phyloP scores from a whole-genome alignment of 2,329 filamentous ascomycete species.

The Fusarium odoratissimum region DNA sequence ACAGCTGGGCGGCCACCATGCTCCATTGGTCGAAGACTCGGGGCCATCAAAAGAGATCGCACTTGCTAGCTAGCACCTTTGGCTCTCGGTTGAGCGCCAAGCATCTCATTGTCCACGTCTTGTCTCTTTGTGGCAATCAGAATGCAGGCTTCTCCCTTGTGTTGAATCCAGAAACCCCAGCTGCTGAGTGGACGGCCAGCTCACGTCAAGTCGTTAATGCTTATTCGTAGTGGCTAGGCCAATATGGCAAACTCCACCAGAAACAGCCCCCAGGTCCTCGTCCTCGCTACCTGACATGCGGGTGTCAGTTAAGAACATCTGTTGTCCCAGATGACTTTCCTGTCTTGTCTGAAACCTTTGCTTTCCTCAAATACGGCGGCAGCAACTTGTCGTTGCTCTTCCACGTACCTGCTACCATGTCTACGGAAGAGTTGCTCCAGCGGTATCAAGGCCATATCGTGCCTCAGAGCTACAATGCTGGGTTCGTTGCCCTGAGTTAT shows the following conservation, averaged over 20 bases:
- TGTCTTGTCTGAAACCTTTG: not conserved
- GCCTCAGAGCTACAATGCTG: slow-evolving; percentile 63
- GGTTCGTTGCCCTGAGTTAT: slow-evolving; percentile 78
- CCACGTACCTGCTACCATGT: slow-evolving; percentile 33
- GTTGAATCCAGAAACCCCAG: slow-evolving; percentile 14
- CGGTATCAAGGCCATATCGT: slow-evolving; percentile 60
- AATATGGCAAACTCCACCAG: slow-evolving; percentile 31
- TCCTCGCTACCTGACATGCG: slow-evolving; percentile 6
- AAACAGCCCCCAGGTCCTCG: slow-evolving; percentile 9
- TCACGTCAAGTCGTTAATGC: slow-evolving; percentile 13
- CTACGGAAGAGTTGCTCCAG: slow-evolving; percentile 49
- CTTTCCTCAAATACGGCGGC: slow-evolving; percentile 16
- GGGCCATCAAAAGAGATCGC: slow-evolving; percentile 16
- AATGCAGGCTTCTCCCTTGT: slow-evolving; percentile 29
- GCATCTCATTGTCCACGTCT: slow-evolving; percentile 17
- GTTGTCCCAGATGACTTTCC: slow-evolving; percentile 17
- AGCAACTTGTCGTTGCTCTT: slow-evolving; percentile 25
- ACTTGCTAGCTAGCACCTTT: slow-evolving; percentile 13
- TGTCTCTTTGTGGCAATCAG: slow-evolving; percentile 23
- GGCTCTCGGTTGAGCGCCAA: slow-evolving; percentile 20
- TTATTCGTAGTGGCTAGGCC: slow-evolving; percentile 11
- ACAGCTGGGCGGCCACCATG: slow-evolving; percentile 19
- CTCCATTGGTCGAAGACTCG: slow-evolving; percentile 24
- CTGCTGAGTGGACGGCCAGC: slow-evolving; percentile 17
- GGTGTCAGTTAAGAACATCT: slow-evolving; percentile 37